phyloP scores from a whole-genome alignment of 352 stramenopile species.

The Pythium brassicae region DNA sequence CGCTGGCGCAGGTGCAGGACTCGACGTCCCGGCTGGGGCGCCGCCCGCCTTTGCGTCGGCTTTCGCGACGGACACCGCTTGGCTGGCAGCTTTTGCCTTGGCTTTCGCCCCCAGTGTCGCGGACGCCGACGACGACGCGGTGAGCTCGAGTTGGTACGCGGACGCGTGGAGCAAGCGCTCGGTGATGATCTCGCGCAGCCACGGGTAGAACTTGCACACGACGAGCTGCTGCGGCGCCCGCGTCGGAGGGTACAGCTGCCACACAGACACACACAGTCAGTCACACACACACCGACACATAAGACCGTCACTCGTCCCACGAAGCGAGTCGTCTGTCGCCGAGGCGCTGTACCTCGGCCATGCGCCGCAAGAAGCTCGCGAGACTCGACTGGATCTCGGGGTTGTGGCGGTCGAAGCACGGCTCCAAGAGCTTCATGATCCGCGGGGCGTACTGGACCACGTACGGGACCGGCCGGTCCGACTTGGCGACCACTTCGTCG shows the following conservation, averaged over 20 bases:
- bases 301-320: neutral
- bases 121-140: conserved; percentile 2
- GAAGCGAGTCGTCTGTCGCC: neutral
- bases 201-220: conserved; percentile 86
- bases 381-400: conserved; percentile 69
- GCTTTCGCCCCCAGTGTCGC: conserved; percentile 10
- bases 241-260: conserved; percentile 74
- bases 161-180: conserved; percentile 70
- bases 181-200: conserved; percentile 83
- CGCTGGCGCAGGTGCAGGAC: conserved; percentile 5
- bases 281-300: neutral
- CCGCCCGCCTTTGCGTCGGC: conserved; percentile 10
- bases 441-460: conserved; percentile 84
- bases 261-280: conserved; percentile 5
- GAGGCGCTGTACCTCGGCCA: conserved; percentile 75
- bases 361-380: conserved; percentile 62
- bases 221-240: conserved; percentile 64
- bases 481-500: conserved; percentile 69
- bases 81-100: conserved; percentile 10
- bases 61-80: conserved; percentile 4
- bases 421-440: conserved; percentile 88
- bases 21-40: conserved; percentile 7
- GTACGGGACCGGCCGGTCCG: conserved; percentile 72
- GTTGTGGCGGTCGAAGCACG: conserved; percentile 85
- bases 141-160: conserved; percentile 55